phyloP scores from a whole-genome alignment of 805 yeast genomes.

The Barnettozyma sucrosica region DNA sequence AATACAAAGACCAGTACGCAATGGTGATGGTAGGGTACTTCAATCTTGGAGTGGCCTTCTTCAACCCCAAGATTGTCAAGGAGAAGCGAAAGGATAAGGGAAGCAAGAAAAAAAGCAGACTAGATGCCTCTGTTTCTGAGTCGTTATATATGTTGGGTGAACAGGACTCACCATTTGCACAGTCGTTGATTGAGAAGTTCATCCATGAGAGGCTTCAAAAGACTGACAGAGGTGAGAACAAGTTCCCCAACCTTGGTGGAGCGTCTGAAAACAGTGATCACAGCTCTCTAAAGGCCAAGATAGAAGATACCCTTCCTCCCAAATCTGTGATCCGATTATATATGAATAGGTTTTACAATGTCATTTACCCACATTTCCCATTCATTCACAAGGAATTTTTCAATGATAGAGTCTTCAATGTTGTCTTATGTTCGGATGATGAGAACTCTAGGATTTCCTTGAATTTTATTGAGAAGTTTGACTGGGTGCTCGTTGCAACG shows the following conservation, averaged over 20 bases:
- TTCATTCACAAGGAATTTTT: slow-evolving; percentile 37
- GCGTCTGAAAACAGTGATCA: slow-evolving; percentile 15
- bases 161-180: slow-evolving; percentile 17
- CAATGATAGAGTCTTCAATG: slow-evolving; percentile 21
- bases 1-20: slow-evolving; percentile 20
- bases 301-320: slow-evolving; percentile 34
- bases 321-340: slow-evolving; percentile 35
- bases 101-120: slow-evolving; percentile 15
- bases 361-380: slow-evolving; percentile 44
- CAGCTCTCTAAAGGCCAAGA: slow-evolving; percentile 28
- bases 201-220: slow-evolving; percentile 17
- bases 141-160: slow-evolving; percentile 20
- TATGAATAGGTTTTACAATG: slow-evolving; percentile 36
- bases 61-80: slow-evolving; percentile 10
- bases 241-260: slow-evolving; percentile 14
- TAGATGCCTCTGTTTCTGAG: slow-evolving; percentile 21
- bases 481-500: slow-evolving; percentile 35
- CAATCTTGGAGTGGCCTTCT: slow-evolving; percentile 16
- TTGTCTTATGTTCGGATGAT: slow-evolving; percentile 31
- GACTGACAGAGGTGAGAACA: slow-evolving; percentile 6
- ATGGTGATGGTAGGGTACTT: slow-evolving; percentile 20
- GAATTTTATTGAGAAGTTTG: slow-evolving; percentile 33
- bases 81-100: slow-evolving; percentile 5
- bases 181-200: slow-evolving; percentile 15
- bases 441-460: slow-evolving; percentile 25